Evolutionary conservation across 768 basidiomycete genomes (phyloP).

Genomic region (Boletus patriciae): DNA sequence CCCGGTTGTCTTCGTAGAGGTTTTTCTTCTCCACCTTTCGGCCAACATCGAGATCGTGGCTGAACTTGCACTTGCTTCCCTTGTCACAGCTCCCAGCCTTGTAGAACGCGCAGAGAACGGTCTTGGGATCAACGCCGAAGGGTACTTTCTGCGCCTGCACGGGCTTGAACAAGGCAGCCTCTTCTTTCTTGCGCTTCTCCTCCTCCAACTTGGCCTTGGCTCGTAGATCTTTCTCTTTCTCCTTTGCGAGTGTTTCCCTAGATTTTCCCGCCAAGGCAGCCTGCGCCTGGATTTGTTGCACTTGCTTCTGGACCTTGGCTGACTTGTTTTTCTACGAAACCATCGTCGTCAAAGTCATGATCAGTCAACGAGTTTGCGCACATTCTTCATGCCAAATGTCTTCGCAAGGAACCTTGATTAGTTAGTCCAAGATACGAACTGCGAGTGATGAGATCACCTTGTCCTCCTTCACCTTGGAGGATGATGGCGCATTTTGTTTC

Average conservation of each 20-base stretch:
- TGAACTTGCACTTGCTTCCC: slow-evolving; percentile 95
- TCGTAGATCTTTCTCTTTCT: slow-evolving; percentile 76
- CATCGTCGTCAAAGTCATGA: slow-evolving; percentile 6
- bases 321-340: slow-evolving; percentile 85
- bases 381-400: slow-evolving; percentile 91
- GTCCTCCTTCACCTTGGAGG: slow-evolving; percentile 77
- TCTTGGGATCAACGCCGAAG: slow-evolving; percentile 96
- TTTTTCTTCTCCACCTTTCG: slow-evolving; percentile 96
- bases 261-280: slow-evolving; percentile 76
- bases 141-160: slow-evolving; percentile 84
- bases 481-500: slow-evolving; percentile 55
- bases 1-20: slow-evolving; percentile 84
- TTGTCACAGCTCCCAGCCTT: slow-evolving; percentile 94
- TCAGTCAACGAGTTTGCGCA: slow-evolving; percentile 38
- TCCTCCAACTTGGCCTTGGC: slow-evolving; percentile 76
- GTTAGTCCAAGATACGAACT: slow-evolving; percentile 21
- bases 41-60: slow-evolving; percentile 86
- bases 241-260: slow-evolving; percentile 74
- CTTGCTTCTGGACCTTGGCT: slow-evolving; percentile 84
- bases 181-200: slow-evolving; percentile 82
- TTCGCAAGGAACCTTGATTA: slow-evolving; percentile 38
- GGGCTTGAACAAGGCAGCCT: slow-evolving; percentile 79
- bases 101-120: slow-evolving; percentile 86
- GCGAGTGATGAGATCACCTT: slow-evolving; percentile 51
- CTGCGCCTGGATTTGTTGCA: slow-evolving; percentile 79